Conservation (phyloP, 2,329 filamentous ascomycete species). For the Pseudocercospora eumusae region DNA sequence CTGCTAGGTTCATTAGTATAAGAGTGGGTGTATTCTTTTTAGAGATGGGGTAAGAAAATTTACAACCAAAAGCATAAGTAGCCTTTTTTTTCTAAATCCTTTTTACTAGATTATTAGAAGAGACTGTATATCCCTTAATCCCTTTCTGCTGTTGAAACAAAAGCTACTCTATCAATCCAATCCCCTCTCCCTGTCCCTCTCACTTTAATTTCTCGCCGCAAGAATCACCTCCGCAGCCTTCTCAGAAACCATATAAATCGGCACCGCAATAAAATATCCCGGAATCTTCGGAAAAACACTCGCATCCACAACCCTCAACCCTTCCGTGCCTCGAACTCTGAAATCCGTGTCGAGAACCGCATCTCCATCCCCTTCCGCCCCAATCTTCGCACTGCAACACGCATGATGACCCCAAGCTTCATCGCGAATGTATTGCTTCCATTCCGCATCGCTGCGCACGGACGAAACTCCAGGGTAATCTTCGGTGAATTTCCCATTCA, state of each 20-base stretch:
- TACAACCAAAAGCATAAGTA: too few relatives aligned
- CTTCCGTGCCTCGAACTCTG: constrained; percentile 42
- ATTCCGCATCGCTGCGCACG: constrained; percentile 44
- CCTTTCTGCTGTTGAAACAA: too few relatives aligned
- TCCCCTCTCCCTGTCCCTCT: background rate
- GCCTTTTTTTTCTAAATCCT: too few relatives aligned
- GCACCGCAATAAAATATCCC: constrained; percentile 54
- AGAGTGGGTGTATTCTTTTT: too few relatives aligned
- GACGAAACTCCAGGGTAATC: constrained; percentile 47
- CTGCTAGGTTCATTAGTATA: too few relatives aligned
- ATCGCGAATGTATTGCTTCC: constrained; percentile 53
- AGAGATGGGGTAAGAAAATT: too few relatives aligned
- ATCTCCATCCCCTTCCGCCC: constrained; percentile 54
- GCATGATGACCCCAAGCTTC: constrained; percentile 61
- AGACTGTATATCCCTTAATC: too few relatives aligned
- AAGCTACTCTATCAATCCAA: too few relatives aligned
- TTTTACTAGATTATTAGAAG: too few relatives aligned
- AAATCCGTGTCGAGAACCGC: constrained; percentile 55
- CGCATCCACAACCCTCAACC: constrained; percentile 63
- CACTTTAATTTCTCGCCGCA: background rate
- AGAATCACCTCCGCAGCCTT: constrained; percentile 63
- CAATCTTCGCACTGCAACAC: constrained; percentile 58
- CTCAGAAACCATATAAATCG: constrained; percentile 60
- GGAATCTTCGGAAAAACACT: constrained; percentile 59
- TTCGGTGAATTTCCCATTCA: constrained; percentile 48